These are phyloP conservation scores for Dysphania ambrosioides DNA, from an alignment of 148 eudicot genomes.

Conservation along the genomic window DNA sequence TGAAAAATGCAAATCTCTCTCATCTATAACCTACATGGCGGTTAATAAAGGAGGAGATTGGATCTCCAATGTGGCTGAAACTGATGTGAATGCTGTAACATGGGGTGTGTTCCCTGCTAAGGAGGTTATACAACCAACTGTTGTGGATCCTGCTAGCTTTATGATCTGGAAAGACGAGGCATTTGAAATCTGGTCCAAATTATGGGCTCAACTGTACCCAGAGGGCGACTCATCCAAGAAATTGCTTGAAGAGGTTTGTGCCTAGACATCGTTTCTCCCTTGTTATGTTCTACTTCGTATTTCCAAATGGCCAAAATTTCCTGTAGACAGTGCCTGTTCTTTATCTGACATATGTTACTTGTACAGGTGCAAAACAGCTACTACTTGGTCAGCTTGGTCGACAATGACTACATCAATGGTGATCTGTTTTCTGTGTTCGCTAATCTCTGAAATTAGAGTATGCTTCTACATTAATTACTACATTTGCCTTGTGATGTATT, in stretches of 20 bases:
- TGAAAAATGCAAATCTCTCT: conserved; percentile 60
- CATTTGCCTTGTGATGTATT: neutral
- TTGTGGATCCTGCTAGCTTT: conserved; percentile 85
- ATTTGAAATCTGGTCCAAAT: conserved; percentile 83
- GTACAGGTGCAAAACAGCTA: conserved; percentile 46
- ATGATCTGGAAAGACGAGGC: conserved; percentile 94
- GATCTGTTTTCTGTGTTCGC: conserved; percentile 37
- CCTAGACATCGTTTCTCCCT: neutral
- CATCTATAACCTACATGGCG: conserved; percentile 73
- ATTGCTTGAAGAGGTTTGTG: conserved; percentile 61
- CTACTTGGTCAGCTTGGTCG: conserved; percentile 47
- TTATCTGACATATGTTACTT: neutral
- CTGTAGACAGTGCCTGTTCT: neutral
- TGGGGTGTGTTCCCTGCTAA: conserved; percentile 94
- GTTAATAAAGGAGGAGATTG: conserved; percentile 65
- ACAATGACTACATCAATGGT: conserved; percentile 33
- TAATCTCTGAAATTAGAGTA: conserved; percentile 25
- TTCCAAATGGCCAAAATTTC: neutral
- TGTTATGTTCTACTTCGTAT: neutral
- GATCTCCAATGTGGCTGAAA: conserved; percentile 52
- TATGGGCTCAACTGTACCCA: conserved; percentile 81
- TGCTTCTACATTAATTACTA: neutral
- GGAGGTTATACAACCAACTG: conserved; percentile 91
- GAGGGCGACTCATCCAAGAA: conserved; percentile 69
- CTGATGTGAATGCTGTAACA: conserved; percentile 82